phyloP scores from a whole-genome alignment of 129 eudicot genomes.

The Artemisia tridentata region DNA sequence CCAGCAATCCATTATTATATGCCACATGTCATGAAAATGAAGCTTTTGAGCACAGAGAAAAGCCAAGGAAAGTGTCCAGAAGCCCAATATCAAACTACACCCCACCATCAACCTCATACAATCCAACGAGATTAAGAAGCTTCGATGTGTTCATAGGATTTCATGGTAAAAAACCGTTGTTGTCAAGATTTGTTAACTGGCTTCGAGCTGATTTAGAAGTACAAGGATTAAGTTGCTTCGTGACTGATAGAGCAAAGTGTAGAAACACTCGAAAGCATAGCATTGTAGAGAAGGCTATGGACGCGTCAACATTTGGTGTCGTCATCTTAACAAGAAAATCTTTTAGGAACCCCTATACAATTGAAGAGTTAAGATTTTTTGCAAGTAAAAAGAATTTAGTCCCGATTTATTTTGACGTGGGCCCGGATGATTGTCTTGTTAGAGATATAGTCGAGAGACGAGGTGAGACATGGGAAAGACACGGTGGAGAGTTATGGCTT shows the following conservation, averaged over 20 bases:
- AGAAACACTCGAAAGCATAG: slow-evolving; percentile 67
- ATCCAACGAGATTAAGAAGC: slow-evolving; percentile 71
- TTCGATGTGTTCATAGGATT: slow-evolving; percentile 94
- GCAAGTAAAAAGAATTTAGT: slow-evolving; percentile 88
- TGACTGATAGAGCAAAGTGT: slow-evolving; percentile 73
- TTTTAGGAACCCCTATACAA: slow-evolving; percentile 77
- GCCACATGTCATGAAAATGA: slow-evolving; percentile 42
- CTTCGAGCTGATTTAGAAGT: slow-evolving; percentile 89
- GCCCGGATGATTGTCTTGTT: slow-evolving; percentile 89
- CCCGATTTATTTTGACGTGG: slow-evolving; percentile 82
- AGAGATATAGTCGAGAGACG: slow-evolving; percentile 84
- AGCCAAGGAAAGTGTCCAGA: slow-evolving; percentile 51
- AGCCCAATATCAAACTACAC: slow-evolving; percentile 47
- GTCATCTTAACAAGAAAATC: slow-evolving; percentile 83
- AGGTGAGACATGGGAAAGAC: slow-evolving; percentile 86
- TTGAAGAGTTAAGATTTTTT: slow-evolving; percentile 85
- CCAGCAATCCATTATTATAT: slow-evolving; percentile 37
- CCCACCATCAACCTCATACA: slow-evolving; percentile 56
- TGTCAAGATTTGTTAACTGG: slow-evolving; percentile 83
- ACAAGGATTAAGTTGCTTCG: slow-evolving; percentile 94
- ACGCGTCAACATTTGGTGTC: slow-evolving; percentile 78
- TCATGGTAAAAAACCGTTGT: slow-evolving; percentile 81
- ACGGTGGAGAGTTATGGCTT: slow-evolving; percentile 92
- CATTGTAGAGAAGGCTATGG: slow-evolving; percentile 87
- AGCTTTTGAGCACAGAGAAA: slow-evolving; percentile 41